Conservation (phyloP, 768 basidiomycete species). For the Ephemerocybe angulata region DNA sequence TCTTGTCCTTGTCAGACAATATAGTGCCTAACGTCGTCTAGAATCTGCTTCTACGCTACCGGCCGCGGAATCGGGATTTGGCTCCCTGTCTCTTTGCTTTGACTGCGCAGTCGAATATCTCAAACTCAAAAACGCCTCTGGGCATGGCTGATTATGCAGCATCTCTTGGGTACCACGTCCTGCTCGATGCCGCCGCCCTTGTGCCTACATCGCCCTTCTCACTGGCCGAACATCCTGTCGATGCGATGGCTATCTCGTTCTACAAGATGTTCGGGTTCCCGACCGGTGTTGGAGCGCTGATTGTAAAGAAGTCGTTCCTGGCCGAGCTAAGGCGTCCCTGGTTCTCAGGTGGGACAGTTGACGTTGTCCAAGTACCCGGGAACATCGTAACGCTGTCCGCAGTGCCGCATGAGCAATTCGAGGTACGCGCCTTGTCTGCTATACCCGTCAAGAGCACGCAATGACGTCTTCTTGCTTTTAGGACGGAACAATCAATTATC, state of each 20-base stretch:
- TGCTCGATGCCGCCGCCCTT: constrained; percentile 82
- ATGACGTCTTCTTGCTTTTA: constrained; percentile 24
- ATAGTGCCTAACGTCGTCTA: constrained; percentile 22
- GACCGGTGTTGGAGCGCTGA: constrained; percentile 76
- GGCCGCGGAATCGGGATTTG: constrained; percentile 40
- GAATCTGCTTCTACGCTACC: constrained; percentile 52
- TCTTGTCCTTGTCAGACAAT: neutral
- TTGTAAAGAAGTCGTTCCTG: constrained; percentile 70
- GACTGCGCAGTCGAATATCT: constrained; percentile 80
- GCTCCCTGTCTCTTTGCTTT: constrained; percentile 66
- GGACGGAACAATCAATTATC: constrained; percentile 86
- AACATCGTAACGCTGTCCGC: constrained; percentile 56
- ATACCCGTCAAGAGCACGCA: constrained; percentile 3
- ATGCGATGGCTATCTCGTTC: constrained; percentile 80
- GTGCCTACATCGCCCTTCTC: constrained; percentile 70
- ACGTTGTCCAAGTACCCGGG: constrained; percentile 81
- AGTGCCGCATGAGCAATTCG: constrained; percentile 69
- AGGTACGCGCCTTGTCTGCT: constrained; percentile 42
- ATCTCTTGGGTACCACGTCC: constrained; percentile 64
- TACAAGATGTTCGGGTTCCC: constrained; percentile 93
- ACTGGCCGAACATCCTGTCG: constrained; percentile 61
- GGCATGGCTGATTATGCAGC: constrained; percentile 62
- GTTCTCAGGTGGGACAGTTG: constrained; percentile 83
- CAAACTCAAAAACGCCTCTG: constrained; percentile 69
- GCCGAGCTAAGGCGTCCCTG: constrained; percentile 63